Evolutionary conservation across 345 rosid species (phyloP).

Genomic region (Camelina laxa): DNA sequence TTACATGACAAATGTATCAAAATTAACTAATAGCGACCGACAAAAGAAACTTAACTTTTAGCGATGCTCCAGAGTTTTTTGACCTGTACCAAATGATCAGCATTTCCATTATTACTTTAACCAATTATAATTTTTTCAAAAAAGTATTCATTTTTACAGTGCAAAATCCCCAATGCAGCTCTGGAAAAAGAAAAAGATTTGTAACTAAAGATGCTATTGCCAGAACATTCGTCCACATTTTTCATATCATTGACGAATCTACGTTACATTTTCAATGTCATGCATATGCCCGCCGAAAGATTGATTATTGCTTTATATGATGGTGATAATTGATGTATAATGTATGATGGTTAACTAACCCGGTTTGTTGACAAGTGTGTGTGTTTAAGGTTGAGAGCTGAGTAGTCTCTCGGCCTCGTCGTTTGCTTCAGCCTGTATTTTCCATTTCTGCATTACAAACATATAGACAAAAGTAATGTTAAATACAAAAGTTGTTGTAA

Average conservation of each 20-base stretch:
- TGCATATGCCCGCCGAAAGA: constrained; percentile 43
- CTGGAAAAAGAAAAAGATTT: constrained; percentile 22
- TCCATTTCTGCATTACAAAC: constrained; percentile 73
- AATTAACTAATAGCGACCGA: constrained; percentile 38
- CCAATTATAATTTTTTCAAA: not conserved
- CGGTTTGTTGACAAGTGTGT: not conserved
- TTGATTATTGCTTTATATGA: constrained; percentile 21
- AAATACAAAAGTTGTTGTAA: not conserved
- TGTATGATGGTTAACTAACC: constrained; percentile 28
- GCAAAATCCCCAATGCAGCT: constrained; percentile 23
- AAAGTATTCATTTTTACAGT: not conserved
- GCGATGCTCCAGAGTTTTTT: constrained; percentile 43
- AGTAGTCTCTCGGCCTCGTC: constrained; percentile 94
- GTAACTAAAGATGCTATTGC: constrained; percentile 24
- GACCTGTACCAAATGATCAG: constrained; percentile 40
- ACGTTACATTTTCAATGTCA: constrained; percentile 21
- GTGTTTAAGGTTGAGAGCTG: constrained; percentile 56
- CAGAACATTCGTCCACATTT: constrained; percentile 44
- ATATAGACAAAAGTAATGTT: not conserved
- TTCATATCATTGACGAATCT: constrained; percentile 41
- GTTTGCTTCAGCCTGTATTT: constrained; percentile 87
- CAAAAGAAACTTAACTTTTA: constrained; percentile 35
- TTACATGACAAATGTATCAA: constrained; percentile 30
- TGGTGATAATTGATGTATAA: constrained; percentile 8
- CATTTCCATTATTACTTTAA: constrained; percentile 10